A percentile compares a stretch with the other conserved stretches of the same genome.
phyloP scores from a whole-genome alignment of 2,329 filamentous ascomycete genomes.

The Ascochyta clinopodiicola region DNA sequence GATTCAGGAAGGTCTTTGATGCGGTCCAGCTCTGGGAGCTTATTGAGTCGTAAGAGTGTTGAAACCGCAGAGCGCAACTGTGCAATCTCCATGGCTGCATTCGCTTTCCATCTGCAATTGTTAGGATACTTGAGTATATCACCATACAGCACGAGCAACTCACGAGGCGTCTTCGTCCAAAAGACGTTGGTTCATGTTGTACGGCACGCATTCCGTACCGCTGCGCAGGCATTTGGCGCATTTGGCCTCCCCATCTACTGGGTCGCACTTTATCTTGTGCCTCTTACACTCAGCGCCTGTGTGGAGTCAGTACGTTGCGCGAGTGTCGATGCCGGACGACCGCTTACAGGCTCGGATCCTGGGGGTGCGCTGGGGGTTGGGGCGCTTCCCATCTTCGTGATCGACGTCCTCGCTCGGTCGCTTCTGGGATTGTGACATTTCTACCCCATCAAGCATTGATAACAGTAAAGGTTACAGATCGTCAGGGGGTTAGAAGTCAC shows the following conservation, averaged over 20 bases:
- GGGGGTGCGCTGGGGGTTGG: conserved; percentile 30
- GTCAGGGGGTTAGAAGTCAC: conserved; percentile 10
- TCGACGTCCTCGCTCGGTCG: conserved; percentile 39
- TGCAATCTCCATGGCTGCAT: conserved; percentile 33
- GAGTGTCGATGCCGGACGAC: conserved; percentile 5
- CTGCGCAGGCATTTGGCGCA: conserved; percentile 44
- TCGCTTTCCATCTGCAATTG: conserved; percentile 39
- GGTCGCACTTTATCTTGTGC: conserved; percentile 46
- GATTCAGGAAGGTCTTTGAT: conserved; percentile 16
- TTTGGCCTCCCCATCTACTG: conserved; percentile 39
- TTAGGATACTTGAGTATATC: neutral
- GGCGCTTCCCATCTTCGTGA: conserved; percentile 36
- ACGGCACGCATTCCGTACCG: conserved; percentile 83
- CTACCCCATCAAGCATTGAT: conserved; percentile 58
- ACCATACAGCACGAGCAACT: conserved; percentile 16
- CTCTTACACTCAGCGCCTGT: conserved; percentile 45
- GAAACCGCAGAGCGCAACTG: conserved; percentile 39
- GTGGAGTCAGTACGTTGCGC: conserved; percentile 1
- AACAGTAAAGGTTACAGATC: conserved; percentile 16
- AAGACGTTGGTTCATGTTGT: conserved; percentile 49
- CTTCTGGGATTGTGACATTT: conserved; percentile 61
- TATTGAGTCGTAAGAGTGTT: conserved; percentile 35
- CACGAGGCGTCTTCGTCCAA: conserved; percentile 43
- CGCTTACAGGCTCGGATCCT: conserved; percentile 38
- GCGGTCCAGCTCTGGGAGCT: conserved; percentile 32